Percentiles rank a stretch among this genome's conserved stretches.
These are phyloP conservation scores for Vanrija humicola DNA, from an alignment of 1,284 basidiomycete species.

Conservation along the genomic window DNA sequence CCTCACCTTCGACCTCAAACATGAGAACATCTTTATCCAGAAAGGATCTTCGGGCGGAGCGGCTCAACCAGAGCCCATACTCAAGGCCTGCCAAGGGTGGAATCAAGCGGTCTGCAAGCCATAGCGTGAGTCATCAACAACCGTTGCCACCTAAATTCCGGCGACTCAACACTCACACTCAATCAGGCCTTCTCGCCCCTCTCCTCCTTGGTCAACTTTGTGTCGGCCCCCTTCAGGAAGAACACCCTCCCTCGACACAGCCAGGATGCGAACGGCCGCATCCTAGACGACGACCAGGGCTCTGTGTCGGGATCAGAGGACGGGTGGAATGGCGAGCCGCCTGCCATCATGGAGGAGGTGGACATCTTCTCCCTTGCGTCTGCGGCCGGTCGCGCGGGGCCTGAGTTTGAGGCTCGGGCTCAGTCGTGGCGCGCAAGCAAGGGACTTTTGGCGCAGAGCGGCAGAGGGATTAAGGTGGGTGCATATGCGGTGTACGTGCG, in stretches of 20 bases:
- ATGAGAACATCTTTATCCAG: conserved; percentile 38
- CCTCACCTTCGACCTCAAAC: background rate
- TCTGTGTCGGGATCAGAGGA: conserved; percentile 44
- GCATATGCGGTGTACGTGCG: background rate
- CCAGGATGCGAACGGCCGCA: background rate
- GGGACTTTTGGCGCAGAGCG: background rate
- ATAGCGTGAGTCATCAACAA: no score
- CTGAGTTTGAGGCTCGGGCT: conserved; percentile 29
- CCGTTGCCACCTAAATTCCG: no score
- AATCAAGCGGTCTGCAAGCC: no score
- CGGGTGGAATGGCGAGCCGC: conserved; percentile 36
- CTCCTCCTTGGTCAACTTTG: conserved; percentile 22
- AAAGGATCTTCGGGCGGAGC: conserved; percentile 27
- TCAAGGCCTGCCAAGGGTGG: conserved; percentile 15
- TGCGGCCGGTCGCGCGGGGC: conserved; percentile 26
- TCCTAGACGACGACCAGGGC: conserved; percentile 16
- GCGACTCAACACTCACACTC: background rate
- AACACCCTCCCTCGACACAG: conserved; percentile 4
- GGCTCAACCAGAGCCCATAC: conserved; percentile 31
- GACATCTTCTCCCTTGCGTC: conserved; percentile 37
- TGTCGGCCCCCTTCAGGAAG: conserved; percentile 26
- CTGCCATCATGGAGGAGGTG: conserved; percentile 23
- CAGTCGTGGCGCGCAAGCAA: conserved; percentile 23
- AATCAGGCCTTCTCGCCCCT: background rate
- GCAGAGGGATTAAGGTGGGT: background rate